Evolutionary conservation across 495 filamentous ascomycete genomes (phyloP), one percentile per base, ranked within the genome.

Genomic region (Penicillium goetzii): DNA sequence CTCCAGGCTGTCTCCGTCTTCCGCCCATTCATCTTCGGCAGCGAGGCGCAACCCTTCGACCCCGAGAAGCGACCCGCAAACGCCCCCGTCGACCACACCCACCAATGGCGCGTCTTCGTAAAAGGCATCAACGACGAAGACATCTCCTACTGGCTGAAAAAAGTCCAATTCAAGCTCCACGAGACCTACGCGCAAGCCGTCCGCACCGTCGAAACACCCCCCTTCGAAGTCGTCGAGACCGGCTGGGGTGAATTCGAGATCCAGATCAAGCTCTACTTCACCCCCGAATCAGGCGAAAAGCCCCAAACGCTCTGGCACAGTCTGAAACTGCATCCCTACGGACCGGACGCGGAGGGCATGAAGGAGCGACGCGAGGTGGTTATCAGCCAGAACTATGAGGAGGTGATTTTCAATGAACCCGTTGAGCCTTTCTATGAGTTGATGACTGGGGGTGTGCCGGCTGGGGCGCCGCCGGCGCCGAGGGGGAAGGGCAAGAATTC

Each of bases 241-340:
- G 95, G 95, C 40, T 99, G 94, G 92, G 95, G 95, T 67, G 95
- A 97, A 80, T 99, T 99, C 80, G 90, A 95, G 70, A 93, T 98
- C 65, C 89, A 92, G 61, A 90, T 99, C 72, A 92, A 96, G 70
- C 78, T 99, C 0, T 93, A 92, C 79, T 98, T 97, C 75, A 85
- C 91, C 23, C 86, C 89, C 23, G 90, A 96, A 67, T 89, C 87
- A 36, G 83, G 82, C 69, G 95, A 97, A 79, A 97, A 97, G 76
- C 89, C 94, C 12, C 90, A 95, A 77, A 95, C 91, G 0, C 80
- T 96, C 0, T 95, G 92, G 78, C 95, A 97, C 72, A 90, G 90
- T 69, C 79, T 99, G 58, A 91, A 95, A 55, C 83, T 99, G 17
- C 94, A 97, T 69, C 92, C 93, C 1, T 99, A 94, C 72, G 92